phyloP scores from a whole-genome alignment of 139 green algal genomes.

The Limnomonas spitsbergensis region DNA sequence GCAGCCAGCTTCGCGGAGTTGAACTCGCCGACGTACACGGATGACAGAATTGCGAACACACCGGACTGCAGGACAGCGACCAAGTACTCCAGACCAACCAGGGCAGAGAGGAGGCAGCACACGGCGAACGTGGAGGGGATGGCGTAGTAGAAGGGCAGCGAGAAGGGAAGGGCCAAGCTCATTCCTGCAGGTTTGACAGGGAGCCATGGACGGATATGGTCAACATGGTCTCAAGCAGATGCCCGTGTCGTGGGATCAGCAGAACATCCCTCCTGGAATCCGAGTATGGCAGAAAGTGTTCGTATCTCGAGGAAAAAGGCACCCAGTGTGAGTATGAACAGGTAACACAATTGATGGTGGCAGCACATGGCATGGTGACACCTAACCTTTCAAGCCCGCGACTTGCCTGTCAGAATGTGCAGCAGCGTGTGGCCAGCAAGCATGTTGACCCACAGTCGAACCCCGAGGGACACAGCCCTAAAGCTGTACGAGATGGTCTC shows the following conservation, averaged over 20 bases:
- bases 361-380: too few relatives aligned
- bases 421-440: conserved; percentile 51
- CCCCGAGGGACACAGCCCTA: conserved; percentile 45
- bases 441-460: conserved; percentile 56
- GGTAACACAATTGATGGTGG: too few relatives aligned
- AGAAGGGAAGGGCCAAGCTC: conserved; percentile 48
- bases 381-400: too few relatives aligned
- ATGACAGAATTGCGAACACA: conserved; percentile 50
- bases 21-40: conserved; percentile 50
- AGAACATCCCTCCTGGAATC: not conserved
- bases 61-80: conserved; percentile 47
- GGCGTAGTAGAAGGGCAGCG: conserved; percentile 45
- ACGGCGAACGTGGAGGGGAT: conserved; percentile 45
- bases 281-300: conserved; percentile 16
- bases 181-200: conserved; percentile 44
- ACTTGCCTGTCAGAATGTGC: conserved; percentile 49
- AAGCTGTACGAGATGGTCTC: conserved; percentile 55
- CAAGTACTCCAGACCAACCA: conserved; percentile 52
- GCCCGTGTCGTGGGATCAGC: not conserved
- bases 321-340: too few relatives aligned
- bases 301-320: too few relatives aligned
- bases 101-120: conserved; percentile 47
- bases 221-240: not conserved
- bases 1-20: conserved; percentile 38
- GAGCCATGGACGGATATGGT: too few relatives aligned